Evolutionary conservation across 192 early-diverging fungal genomes (phyloP).

Genomic region (Paraglomus brasilianum): DNA sequence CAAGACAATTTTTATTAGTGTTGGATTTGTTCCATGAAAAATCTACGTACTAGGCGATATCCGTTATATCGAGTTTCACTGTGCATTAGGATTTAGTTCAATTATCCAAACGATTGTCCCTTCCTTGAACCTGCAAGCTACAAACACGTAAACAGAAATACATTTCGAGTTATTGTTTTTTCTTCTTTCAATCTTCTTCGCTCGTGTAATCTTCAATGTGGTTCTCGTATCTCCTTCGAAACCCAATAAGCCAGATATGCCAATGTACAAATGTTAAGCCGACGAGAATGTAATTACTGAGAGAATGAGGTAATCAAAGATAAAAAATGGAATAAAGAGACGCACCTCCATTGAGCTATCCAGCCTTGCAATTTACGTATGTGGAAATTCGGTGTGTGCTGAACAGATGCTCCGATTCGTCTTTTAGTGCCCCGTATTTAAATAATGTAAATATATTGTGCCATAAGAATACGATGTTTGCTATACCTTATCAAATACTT

Average conservation of each 20-base stretch:
- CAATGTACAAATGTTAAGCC: no score
- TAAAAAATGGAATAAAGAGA: no score
- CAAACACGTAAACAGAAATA: conserved; percentile 96
- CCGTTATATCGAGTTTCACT: no score
- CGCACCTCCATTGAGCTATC: conserved; percentile 96
- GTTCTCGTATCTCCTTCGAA: conserved; percentile 87
- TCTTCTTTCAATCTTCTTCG: conserved; percentile 70
- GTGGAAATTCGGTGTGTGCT: conserved; percentile 84
- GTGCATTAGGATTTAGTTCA: no score
- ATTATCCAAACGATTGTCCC: conserved; percentile 47
- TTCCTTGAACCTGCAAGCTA: conserved; percentile 91
- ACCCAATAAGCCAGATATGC: conserved; percentile 96
- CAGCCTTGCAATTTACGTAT: conserved; percentile 92
- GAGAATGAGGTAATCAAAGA: no score
- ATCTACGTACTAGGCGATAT: no score
- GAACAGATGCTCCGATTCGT: conserved; percentile 86
- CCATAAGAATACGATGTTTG: no score
- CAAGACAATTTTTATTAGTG: no score
- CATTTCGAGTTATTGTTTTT: conserved; percentile 85
- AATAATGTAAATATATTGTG: no score
- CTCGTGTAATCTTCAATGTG: conserved; percentile 78
- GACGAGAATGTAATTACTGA: no score
- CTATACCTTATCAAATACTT: conserved; percentile 82
- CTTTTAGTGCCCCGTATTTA: conserved; percentile 92
- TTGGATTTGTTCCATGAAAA: no score